Base-by-base conservation (phyloP, 2,329 filamentous ascomycete species). In the Phaeoacremonium minimum region DNA sequence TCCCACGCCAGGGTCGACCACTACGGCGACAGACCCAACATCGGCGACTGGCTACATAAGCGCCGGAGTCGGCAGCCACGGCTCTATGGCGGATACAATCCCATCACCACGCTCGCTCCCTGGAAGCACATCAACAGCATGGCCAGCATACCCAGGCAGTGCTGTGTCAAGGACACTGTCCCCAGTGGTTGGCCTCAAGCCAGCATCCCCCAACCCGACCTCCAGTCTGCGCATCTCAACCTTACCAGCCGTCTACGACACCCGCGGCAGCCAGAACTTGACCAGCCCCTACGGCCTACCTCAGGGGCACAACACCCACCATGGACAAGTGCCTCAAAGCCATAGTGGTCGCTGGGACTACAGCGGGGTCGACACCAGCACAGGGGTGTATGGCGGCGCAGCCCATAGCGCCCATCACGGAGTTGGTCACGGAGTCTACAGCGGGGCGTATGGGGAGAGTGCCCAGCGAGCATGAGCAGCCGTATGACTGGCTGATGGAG, bases 51-150 rank as follows among this genome's bases (percentile, higher is more conserved):
- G 55, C 42, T 70, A 56, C 46, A 60, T 56, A 13, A 56, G 57
- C 34, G 45, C 50, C 35, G 65, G 51, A 45, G 63, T 55, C 20
- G 52, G 63, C 46, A 66, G 73, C 29, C 62, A 70, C 30, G 72
- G 77, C 30, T 58, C 66, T 5, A 64, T 77, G 2, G 33, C 30
- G 4, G 41, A 43, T 18, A 36, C 30, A 28, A 44, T 44, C 7
- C 39, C 42, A 4, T 42, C 38, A 6, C 42, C 42, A 15, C 33
- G 42, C 26, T 44, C 42, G 4, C 22, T 44, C 14, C 36, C 33
- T 2, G 42, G 42, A 6, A 38, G 35, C n/a, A n/a, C n/a, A n/a
- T 44, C 42, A 3, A 41, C 42, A 8, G 41, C 42, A 4, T 44
- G 42, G 41, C 9, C 9, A 9, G 9, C 22, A 26, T 26, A 26